Base-by-base conservation (phyloP, 2,329 filamentous ascomycete genomes). In the Colletotrichum plurivorum region DNA sequence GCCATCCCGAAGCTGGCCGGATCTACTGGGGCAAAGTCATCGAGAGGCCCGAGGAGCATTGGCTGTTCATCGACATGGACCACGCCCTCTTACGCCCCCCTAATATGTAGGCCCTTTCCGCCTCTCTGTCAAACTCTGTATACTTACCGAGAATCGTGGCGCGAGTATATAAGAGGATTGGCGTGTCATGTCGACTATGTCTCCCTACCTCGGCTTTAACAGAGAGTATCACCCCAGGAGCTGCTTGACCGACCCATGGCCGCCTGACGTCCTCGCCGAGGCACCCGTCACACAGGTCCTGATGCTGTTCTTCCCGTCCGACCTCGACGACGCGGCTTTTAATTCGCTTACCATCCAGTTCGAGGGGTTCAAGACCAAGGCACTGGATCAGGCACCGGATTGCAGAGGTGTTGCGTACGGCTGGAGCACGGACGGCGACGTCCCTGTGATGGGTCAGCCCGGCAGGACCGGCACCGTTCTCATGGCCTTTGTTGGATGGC, bases 401-500 rank as follows among this genome's bases (percentile, higher is more conserved):
- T 71, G 43, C n/a, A 51, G 45, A n/a, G 51, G 51, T 1, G 43
- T 58, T 3, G 45, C 59, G 8, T 18, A 63, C 31, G 77, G 77
- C 7, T 80, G 78, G 78, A 78, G 76, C 8, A 65, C 77, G 0
- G 78, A 80, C 55, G 73, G 74, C 2, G 75, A 81, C 53, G 74
- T 79, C 6, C 70, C 77, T 2, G 52, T 79, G 2, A 72, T 71
- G 53, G 73, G 77, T 43, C 72, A 78, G 13, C 69, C 79, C 65
- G 63, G 73, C 15, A 74, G 75, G 45, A 72, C 72, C 1, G 76
- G 76, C 0, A 75, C 67, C 6, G 58, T 78, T 62, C 63, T 78
- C 1, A 58, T 69, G 1, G 73, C 71, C 0, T 73, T 81, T 2
- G 75, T 83, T 13, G 80, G 79, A 0, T 83, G 81, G 81, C 72